Percentiles rank a stretch among this genome's conserved stretches.
Evolutionary conservation across 2,329 filamentous ascomycete genomes (phyloP).

Genomic region (Paracoccidioides brasiliensis): DNA sequence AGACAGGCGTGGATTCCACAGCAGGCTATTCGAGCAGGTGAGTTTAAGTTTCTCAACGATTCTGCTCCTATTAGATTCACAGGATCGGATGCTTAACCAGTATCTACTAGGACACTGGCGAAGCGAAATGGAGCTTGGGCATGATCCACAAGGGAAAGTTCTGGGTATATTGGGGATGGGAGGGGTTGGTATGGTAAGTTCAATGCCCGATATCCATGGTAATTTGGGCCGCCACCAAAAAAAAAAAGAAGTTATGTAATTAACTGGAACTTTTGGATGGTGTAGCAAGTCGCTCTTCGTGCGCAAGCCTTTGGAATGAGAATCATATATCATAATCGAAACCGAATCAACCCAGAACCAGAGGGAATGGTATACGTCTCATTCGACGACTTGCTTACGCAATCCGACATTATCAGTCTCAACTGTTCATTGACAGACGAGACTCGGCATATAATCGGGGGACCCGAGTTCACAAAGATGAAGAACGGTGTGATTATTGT

Average conservation of each 20-base stretch:
- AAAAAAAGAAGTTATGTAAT: neutral
- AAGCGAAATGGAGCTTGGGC: conserved; percentile 30
- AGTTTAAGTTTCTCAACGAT: conserved; percentile 6
- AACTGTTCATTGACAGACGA: conserved; percentile 34
- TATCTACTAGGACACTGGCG: conserved; percentile 25
- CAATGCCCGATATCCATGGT: neutral
- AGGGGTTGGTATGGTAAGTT: conserved; percentile 33
- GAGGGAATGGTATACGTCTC: conserved; percentile 34
- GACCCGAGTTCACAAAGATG: conserved; percentile 30
- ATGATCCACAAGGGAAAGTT: conserved; percentile 33
- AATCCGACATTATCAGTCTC: conserved; percentile 34
- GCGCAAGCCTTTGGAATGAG: conserved; percentile 36
- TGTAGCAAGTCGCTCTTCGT: conserved; percentile 34
- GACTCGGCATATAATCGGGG: conserved; percentile 35
- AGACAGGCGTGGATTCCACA: conserved; percentile 32
- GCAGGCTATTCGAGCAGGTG: conserved; percentile 29
- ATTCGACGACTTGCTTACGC: conserved; percentile 35
- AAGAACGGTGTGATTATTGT: conserved; percentile 25
- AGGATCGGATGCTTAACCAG: neutral
- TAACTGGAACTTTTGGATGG: neutral
- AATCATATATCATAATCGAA: conserved; percentile 36
- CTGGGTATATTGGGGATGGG: conserved; percentile 38
- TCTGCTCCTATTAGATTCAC: neutral
- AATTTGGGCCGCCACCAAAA: neutral
- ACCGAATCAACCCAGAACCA: conserved; percentile 27